Evolutionary conservation across 2,329 filamentous ascomycete genomes (phyloP), one percentile per base, ranked within the genome.

Genomic region (Aspergillus pseudoterreus): DNA sequence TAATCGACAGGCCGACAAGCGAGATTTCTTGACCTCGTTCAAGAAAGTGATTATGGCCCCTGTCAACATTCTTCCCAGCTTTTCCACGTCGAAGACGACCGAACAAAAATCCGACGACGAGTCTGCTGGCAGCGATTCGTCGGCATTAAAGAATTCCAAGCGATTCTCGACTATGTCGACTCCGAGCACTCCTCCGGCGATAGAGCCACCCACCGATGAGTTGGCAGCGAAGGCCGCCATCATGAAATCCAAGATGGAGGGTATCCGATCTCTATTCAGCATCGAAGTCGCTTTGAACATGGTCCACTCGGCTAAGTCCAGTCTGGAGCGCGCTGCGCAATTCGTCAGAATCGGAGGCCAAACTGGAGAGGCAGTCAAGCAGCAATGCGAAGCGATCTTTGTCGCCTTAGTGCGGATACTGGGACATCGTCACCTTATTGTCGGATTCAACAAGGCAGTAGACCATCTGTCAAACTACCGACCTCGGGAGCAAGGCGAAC

Each of bases 41-140:
- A 96, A 91, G 67, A 97, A 97, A 71, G 94, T 99, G 8, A 89
- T 99, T 58, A 96, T 99, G 92, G 95, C 96, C 85, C 94, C 94
- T 2, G 92, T 99, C 45, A 95, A 90, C 47, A 92, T 91, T 8
- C 77, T 97, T 4, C 89, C 90, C 1, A 85, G 82, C 43, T 82
- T 90, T 57, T 77, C 82, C 5, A 74, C 82, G 76, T n/a, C 79
- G 79, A 49, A 89, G 84, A 64, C 79, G 73, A 54, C 71, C 70
- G 66, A 63, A 35, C 8, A 61, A 9, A 70, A 67, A 49, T 43
- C 57, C 0, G 63, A 62, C 9, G 55, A 58, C 5, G 57, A 60
- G 17, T 56, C 61, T 4, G 53, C 56, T 24, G 49, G 50, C 15
- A 52, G 47, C 19, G 63, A 63, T 22, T 42, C 59, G 6, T 54